These are phyloP conservation scores for Cymbopogon flexuosus DNA, from an alignment of 202 grass and related monocot genomes.

Conservation along the genomic window DNA sequence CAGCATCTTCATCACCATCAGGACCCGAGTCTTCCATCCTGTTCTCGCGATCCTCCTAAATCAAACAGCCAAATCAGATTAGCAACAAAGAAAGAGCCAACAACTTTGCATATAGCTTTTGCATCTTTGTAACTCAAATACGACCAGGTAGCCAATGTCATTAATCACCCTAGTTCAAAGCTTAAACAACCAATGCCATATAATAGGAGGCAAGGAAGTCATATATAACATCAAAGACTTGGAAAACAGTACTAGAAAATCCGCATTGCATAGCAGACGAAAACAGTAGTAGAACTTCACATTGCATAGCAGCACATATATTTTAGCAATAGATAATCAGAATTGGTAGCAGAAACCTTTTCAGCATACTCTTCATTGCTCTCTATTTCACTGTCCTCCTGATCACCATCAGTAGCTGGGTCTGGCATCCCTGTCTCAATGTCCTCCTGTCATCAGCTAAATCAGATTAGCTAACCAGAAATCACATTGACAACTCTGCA, in stretches of 20 bases:
- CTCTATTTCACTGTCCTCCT: not conserved
- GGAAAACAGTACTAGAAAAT: not conserved
- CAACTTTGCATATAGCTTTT: not conserved
- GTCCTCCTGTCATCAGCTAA: not conserved
- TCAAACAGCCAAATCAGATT: not conserved
- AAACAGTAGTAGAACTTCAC: not conserved
- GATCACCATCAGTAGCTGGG: not conserved
- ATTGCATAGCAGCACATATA: not conserved
- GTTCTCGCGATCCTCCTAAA: too few relatives aligned
- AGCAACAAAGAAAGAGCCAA: not conserved
- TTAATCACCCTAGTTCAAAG: not conserved
- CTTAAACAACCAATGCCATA: not conserved
- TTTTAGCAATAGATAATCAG: not conserved
- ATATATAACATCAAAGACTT: not conserved
- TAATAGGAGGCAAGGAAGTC: not conserved
- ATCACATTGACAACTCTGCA: not conserved
- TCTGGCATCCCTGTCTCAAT: not conserved
- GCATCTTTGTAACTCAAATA: not conserved
- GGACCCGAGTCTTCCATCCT: too few relatives aligned
- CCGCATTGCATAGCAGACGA: not conserved
- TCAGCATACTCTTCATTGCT: not conserved
- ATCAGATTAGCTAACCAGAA: not conserved
- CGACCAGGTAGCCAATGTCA: not conserved
- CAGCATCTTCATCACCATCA: not conserved
- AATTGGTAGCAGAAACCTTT: constrained; percentile 11